Conservation (phyloP, 768 basidiomycete genomes). For the Russula compacta region DNA sequence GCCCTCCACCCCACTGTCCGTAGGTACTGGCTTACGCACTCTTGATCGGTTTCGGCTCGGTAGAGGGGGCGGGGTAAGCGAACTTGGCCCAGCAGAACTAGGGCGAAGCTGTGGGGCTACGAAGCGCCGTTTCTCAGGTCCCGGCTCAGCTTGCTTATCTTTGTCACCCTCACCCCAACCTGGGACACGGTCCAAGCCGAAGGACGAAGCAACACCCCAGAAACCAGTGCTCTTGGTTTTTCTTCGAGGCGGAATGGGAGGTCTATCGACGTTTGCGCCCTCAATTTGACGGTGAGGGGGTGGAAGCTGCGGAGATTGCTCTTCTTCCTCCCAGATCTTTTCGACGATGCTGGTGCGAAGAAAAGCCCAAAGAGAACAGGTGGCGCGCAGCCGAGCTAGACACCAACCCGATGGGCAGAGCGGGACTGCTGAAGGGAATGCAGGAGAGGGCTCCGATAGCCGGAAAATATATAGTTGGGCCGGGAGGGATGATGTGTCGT, state of each 20-base stretch:
- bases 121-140: conserved; percentile 26
- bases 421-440: conserved; percentile 33
- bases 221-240: conserved; percentile 33
- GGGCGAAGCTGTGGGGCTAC: conserved; percentile 16
- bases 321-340: conserved; percentile 83
- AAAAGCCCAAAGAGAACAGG: conserved; percentile 89
- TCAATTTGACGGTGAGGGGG: conserved; percentile 21
- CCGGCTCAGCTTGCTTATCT: conserved; percentile 22
- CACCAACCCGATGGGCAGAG: conserved; percentile 85
- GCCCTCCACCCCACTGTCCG: not conserved
- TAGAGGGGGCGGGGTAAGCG: conserved; percentile 16
- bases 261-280: conserved; percentile 31
- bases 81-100: conserved; percentile 1
- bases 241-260: conserved; percentile 55
- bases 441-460: conserved; percentile 31
- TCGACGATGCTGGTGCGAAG: conserved; percentile 75
- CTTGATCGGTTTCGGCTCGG: conserved; percentile 17
- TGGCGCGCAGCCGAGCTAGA: conserved; percentile 66
- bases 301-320: conserved; percentile 27
- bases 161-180: conserved; percentile 42
- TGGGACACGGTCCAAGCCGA: conserved; percentile 40
- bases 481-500: conserved; percentile 22
- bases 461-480: conserved; percentile 61
- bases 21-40: not conserved
- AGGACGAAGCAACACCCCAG: conserved; percentile 60